phyloP scores from a whole-genome alignment of 345 rosid genomes.

The Gossypium mustelinum region DNA sequence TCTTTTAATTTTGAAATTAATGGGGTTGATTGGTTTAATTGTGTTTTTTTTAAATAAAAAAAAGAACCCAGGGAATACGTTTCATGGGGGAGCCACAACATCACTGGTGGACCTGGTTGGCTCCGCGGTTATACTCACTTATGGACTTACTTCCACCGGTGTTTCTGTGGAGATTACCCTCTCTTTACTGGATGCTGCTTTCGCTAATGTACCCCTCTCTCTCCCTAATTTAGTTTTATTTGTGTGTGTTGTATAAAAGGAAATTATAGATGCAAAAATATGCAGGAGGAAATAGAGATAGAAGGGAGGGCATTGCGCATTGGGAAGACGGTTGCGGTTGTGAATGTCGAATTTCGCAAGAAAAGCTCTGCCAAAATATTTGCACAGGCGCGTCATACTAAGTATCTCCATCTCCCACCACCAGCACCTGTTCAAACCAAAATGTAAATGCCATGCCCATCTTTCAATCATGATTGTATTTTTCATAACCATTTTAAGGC shows the following conservation, averaged over 20 bases:
- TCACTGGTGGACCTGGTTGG: constrained; percentile 82
- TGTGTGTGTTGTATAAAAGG: no score
- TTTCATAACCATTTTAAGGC: background rate
- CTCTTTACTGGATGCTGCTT: constrained; percentile 86
- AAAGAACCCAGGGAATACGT: constrained; percentile 75
- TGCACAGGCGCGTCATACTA: constrained; percentile 93
- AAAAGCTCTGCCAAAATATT: constrained; percentile 64
- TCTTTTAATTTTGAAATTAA: background rate
- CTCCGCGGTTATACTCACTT: constrained; percentile 58
- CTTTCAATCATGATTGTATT: background rate
- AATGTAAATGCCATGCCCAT: constrained; percentile 33
- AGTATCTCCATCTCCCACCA: constrained; percentile 59
- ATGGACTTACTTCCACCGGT: constrained; percentile 44
- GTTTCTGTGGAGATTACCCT: constrained; percentile 86
- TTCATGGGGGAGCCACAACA: constrained; percentile 96
- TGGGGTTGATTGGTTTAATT: background rate
- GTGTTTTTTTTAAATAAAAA: background rate
- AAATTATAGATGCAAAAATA: no score
- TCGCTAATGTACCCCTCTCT: constrained; percentile 39
- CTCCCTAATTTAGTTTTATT: no score
- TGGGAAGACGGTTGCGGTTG: constrained; percentile 74
- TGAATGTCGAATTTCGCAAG: constrained; percentile 73
- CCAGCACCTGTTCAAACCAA: constrained; percentile 31
- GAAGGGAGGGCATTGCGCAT: constrained; percentile 57
- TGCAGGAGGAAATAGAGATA: constrained; percentile 69